A percentile compares a stretch with the other conserved stretches of the same genome.
Conservation (phyloP, 768 basidiomycete species). For the Leucocoprinus birnbaumii region DNA sequence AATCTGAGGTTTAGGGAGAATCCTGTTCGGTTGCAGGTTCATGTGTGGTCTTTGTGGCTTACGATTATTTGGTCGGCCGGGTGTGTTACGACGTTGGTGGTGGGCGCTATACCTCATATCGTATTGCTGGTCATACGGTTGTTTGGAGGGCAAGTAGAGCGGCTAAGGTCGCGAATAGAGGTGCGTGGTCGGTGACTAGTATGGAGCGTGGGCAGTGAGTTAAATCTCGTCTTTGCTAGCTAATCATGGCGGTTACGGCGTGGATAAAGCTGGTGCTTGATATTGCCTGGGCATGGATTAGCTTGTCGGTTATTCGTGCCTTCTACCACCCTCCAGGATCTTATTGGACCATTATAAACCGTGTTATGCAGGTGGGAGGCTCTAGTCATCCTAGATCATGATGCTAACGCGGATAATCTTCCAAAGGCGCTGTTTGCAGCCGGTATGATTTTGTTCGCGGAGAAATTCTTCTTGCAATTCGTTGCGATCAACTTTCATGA, state of each 20-base stretch:
- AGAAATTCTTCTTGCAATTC: constrained; percentile 63
- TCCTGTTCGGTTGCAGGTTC: constrained; percentile 50
- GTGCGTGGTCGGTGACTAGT: constrained; percentile 31
- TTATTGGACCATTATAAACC: constrained; percentile 70
- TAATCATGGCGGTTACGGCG: constrained; percentile 62
- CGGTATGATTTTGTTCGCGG: constrained; percentile 38
- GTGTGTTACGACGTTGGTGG: constrained; percentile 59
- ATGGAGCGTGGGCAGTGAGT: background rate
- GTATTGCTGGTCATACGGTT: constrained; percentile 51
- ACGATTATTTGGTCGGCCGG: constrained; percentile 63
- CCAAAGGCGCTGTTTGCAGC: constrained; percentile 41
- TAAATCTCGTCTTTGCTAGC: constrained; percentile 30
- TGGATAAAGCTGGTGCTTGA: constrained; percentile 74
- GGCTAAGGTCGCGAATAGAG: constrained; percentile 67
- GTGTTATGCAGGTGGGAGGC: constrained; percentile 59
- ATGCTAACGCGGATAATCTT: background rate
- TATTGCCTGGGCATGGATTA: constrained; percentile 72
- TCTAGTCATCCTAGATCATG: background rate
- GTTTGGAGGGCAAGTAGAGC: constrained; percentile 61
- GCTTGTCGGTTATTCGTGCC: constrained; percentile 58
- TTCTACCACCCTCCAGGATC: constrained; percentile 56
- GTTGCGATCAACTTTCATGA: constrained; percentile 82
- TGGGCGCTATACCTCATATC: constrained; percentile 59
- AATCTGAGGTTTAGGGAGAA: constrained; percentile 54
- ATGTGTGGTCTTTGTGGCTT: constrained; percentile 67